Percentiles rank a stretch among this genome's conserved stretches.
phyloP scores from a whole-genome alignment of 305 asterid species.

The Rubia peregrina region DNA sequence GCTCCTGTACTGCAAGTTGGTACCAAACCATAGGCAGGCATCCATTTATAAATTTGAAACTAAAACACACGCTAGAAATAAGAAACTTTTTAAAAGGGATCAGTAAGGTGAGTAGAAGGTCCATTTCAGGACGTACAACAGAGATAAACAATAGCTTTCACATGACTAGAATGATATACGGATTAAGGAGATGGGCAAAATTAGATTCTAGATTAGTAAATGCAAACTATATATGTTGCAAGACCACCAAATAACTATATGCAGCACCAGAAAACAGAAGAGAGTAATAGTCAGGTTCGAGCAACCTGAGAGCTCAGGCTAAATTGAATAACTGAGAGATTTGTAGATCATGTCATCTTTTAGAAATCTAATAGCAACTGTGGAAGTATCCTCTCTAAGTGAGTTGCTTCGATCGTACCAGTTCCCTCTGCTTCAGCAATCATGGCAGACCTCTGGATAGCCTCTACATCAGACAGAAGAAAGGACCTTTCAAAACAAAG shows the following conservation, averaged over 20 bases:
- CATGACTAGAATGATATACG: background rate
- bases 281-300: background rate
- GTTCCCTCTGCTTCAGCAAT: conserved; percentile 94
- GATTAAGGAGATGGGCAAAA: background rate
- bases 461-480: conserved; percentile 48
- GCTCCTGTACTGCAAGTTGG: background rate
- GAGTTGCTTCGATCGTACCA: conserved; percentile 70
- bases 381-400: conserved; percentile 92
- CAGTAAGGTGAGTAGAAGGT: background rate
- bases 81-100: background rate
- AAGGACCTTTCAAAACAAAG: conserved; percentile 11
- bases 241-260: background rate
- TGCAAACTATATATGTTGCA: background rate
- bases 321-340: background rate
- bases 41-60: background rate
- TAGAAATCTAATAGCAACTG: conserved; percentile 79
- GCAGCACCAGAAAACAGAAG: conserved; percentile 1
- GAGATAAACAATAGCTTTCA: background rate
- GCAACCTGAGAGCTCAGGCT: background rate
- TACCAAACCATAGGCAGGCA: background rate
- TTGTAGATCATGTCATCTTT: conserved; percentile 13
- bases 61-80: background rate
- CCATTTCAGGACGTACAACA: background rate
- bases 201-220: background rate
- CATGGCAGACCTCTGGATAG: conserved; percentile 78